Percentiles rank a stretch among this genome's conserved stretches.
phyloP scores from a whole-genome alignment of 331 rosid species.

The Cydonia oblonga region DNA sequence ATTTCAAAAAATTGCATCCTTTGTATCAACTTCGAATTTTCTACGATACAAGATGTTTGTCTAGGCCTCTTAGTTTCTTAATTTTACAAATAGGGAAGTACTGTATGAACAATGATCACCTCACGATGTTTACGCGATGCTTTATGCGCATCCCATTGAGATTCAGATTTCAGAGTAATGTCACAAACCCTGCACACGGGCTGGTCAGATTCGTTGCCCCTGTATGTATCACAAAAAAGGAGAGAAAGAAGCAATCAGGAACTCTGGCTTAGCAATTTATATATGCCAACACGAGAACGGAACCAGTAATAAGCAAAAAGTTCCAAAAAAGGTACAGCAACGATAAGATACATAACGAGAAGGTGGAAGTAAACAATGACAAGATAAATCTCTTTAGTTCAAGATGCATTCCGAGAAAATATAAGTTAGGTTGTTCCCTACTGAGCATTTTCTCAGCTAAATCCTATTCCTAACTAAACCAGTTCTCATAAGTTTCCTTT shows the following conservation, averaged over 20 bases:
- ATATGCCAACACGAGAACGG: neutral
- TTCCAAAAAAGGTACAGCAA: neutral
- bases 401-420: neutral
- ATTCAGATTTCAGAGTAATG: conserved; percentile 60
- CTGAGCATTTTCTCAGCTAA: neutral
- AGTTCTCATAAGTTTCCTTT: neutral
- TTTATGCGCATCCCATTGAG: conserved; percentile 71
- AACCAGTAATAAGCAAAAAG: neutral
- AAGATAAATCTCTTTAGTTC: neutral
- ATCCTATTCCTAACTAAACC: neutral
- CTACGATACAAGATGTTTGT: neutral
- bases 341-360: neutral
- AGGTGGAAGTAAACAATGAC: neutral
- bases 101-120: conserved; percentile 27
- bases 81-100: neutral
- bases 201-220: conserved; percentile 75
- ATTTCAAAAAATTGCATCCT: neutral
- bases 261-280: neutral
- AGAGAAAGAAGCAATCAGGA: conserved; percentile 8
- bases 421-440: neutral
- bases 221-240: conserved; percentile 12
- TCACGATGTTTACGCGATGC: conserved; percentile 78
- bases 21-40: neutral
- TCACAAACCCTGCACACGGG: conserved; percentile 83
- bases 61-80: neutral